A percentile compares a stretch with the other conserved stretches of the same genome.
Conservation (phyloP, 1,284 basidiomycete species). For the Apiotrichum gamsii region DNA sequence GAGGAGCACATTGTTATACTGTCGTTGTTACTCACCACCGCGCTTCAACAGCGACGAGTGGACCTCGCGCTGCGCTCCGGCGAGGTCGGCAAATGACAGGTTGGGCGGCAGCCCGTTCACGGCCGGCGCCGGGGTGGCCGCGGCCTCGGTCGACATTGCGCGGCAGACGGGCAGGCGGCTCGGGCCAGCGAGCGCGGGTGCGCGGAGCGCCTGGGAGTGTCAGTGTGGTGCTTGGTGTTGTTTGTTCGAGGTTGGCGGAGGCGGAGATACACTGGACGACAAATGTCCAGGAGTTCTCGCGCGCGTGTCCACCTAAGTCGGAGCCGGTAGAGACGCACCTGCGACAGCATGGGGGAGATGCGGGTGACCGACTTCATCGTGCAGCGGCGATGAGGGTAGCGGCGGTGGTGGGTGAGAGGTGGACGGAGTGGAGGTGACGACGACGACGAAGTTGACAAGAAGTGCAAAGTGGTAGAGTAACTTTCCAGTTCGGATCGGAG, state of each 20-base stretch:
- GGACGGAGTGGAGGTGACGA: background rate
- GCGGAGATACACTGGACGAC: too few relatives aligned
- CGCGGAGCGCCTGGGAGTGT: constrained; percentile 6
- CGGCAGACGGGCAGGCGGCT: constrained; percentile 5
- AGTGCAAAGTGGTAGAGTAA: background rate
- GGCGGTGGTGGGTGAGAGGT: background rate
- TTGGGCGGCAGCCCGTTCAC: constrained; percentile 21
- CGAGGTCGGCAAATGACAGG: constrained; percentile 27
- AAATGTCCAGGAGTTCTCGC: too few relatives aligned
- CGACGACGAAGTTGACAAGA: background rate
- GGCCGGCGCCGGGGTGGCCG: background rate
- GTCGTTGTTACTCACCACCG: constrained; percentile 6
- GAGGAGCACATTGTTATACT: background rate
- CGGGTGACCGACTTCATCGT: too few relatives aligned
- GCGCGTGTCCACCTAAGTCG: too few relatives aligned
- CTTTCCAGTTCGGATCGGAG: too few relatives aligned
- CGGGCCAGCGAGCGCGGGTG: constrained; percentile 16
- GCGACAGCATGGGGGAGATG: too few relatives aligned
- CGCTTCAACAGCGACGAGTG: constrained; percentile 7
- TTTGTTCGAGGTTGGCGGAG: too few relatives aligned
- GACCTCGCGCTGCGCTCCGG: constrained; percentile 3
- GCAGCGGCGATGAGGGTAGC: too few relatives aligned
- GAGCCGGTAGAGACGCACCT: too few relatives aligned
- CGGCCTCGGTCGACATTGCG: constrained; percentile 10
- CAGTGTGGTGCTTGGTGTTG: too few relatives aligned